phyloP scores from a whole-genome alignment of 2,329 filamentous ascomycete species.

The Simplicillium aogashimaense region DNA sequence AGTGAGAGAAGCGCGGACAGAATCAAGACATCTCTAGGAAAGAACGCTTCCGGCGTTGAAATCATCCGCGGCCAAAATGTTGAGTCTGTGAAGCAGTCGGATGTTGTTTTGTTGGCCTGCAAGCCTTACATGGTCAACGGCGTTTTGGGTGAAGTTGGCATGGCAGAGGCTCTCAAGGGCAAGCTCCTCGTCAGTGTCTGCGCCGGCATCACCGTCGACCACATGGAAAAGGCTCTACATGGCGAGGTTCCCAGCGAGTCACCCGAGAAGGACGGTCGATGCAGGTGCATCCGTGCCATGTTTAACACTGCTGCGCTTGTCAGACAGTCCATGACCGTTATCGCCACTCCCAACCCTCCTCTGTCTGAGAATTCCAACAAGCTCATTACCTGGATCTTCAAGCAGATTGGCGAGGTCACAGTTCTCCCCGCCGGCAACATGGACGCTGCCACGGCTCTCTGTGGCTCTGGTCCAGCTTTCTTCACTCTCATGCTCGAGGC shows the following conservation, averaged over 20 bases:
- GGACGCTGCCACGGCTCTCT: conserved; percentile 66
- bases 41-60: conserved; percentile 51
- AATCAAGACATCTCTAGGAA: conserved; percentile 54
- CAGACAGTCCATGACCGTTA: conserved; percentile 73
- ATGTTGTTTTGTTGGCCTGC: conserved; percentile 70
- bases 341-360: conserved; percentile 52
- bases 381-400: conserved; percentile 70
- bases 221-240: conserved; percentile 58
- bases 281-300: conserved; percentile 67
- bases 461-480: conserved; percentile 67
- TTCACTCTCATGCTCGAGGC: conserved; percentile 68
- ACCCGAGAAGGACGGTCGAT: conserved; percentile 36
- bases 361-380: conserved; percentile 40
- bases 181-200: conserved; percentile 78
- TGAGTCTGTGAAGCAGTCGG: conserved; percentile 52
- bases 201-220: conserved; percentile 61
- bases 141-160: conserved; percentile 57
- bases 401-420: conserved; percentile 60
- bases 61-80: conserved; percentile 67
- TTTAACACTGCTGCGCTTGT: conserved; percentile 77
- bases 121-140: conserved; percentile 67
- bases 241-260: conserved; percentile 37
- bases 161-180: conserved; percentile 62
- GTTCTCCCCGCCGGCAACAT: conserved; percentile 57
- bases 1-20: conserved; percentile 58